A percentile compares a stretch with the other conserved stretches of the same genome.
Evolutionary conservation across 1,284 basidiomycete genomes (phyloP).

Genomic region (Pseudozyma pruni): DNA sequence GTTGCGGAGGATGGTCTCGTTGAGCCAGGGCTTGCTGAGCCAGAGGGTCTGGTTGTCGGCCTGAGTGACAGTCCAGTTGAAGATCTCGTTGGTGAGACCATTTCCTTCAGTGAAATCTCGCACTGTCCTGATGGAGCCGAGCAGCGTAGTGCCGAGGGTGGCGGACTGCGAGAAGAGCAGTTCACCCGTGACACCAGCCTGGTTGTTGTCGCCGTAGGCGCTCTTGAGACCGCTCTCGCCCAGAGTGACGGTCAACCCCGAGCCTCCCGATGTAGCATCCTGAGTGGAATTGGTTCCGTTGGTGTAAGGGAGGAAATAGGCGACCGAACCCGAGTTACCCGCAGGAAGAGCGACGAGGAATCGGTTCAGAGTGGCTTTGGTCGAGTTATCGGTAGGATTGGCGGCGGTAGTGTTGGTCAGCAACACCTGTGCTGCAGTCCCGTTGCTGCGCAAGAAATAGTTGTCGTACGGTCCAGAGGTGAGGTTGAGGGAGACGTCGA

Average conservation of each 20-base stretch:
- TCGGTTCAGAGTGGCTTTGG: slow-evolving; percentile 58
- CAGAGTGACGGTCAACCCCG: slow-evolving; percentile 62
- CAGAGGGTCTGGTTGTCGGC: slow-evolving; percentile 66
- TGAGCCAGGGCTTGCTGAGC: slow-evolving; percentile 70
- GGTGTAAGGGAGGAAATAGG: slow-evolving; percentile 31
- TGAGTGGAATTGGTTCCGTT: slow-evolving; percentile 6
- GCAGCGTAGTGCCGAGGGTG: slow-evolving; percentile 69
- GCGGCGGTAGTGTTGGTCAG: slow-evolving; percentile 66
- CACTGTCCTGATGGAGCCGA: slow-evolving; percentile 70
- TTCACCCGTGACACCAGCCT: slow-evolving; percentile 69
- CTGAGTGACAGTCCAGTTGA: slow-evolving; percentile 70
- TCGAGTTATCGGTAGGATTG: slow-evolving; percentile 16
- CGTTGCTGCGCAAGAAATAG: slow-evolving; percentile 70
- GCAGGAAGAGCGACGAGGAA: slow-evolving; percentile 70
- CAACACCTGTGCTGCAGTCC: slow-evolving; percentile 69
- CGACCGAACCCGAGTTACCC: slow-evolving; percentile 67
- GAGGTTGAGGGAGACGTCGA: slow-evolving; percentile 33
- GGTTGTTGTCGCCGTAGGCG: slow-evolving; percentile 64
- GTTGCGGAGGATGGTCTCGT: slow-evolving; percentile 37
- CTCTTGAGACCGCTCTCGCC: slow-evolving; percentile 59
- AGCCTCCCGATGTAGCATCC: neutral
- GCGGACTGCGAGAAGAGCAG: slow-evolving; percentile 68
- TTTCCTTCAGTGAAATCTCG: slow-evolving; percentile 69
- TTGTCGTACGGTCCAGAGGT: slow-evolving; percentile 68
- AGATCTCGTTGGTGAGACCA: slow-evolving; percentile 66